Percentiles rank a stretch among this genome's conserved stretches.
phyloP scores from a whole-genome alignment of 129 eudicot species.

The Flaveria ramosissima region DNA sequence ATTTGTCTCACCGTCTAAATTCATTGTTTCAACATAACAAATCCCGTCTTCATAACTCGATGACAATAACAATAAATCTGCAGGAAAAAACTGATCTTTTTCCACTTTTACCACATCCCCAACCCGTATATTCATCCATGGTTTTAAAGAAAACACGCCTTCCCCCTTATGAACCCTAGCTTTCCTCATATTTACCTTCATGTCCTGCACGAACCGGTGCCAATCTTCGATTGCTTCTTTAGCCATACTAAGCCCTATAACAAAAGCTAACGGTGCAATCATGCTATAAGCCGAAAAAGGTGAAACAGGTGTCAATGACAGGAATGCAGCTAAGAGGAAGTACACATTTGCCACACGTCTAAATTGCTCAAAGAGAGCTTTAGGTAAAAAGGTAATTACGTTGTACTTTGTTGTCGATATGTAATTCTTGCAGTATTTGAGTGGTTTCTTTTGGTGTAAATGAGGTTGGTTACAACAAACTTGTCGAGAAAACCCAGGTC shows the following conservation, averaged over 20 bases:
- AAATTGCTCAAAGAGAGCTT: conserved; percentile 94
- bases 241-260: conserved; percentile 92
- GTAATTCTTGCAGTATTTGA: conserved; percentile 71
- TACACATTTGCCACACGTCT: conserved; percentile 95
- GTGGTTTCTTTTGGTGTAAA: conserved; percentile 71
- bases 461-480: conserved; percentile 82
- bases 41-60: conserved; percentile 98
- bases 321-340: conserved; percentile 77
- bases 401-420: conserved; percentile 96
- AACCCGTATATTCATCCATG: conserved; percentile 86
- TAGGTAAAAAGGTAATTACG: conserved; percentile 75
- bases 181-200: conserved; percentile 91
- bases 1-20: conserved; percentile 96
- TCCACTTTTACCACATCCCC: conserved; percentile 93
- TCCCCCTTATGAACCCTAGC: conserved; percentile 60
- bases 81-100: conserved; percentile 94
- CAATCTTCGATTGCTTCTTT: conserved; percentile 96
- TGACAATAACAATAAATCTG: conserved; percentile 83
- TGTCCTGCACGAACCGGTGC: conserved; percentile 92
- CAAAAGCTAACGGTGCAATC: conserved; percentile 87
- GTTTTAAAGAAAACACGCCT: conserved; percentile 62
- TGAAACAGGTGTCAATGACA: conserved; percentile 79
- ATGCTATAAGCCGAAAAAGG: conserved; percentile 84
- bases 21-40: conserved; percentile 98
- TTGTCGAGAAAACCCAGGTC: conserved; percentile 77